phyloP scores from a whole-genome alignment of 164 flowering plant genomes.

The Amborella trichopoda region DNA sequence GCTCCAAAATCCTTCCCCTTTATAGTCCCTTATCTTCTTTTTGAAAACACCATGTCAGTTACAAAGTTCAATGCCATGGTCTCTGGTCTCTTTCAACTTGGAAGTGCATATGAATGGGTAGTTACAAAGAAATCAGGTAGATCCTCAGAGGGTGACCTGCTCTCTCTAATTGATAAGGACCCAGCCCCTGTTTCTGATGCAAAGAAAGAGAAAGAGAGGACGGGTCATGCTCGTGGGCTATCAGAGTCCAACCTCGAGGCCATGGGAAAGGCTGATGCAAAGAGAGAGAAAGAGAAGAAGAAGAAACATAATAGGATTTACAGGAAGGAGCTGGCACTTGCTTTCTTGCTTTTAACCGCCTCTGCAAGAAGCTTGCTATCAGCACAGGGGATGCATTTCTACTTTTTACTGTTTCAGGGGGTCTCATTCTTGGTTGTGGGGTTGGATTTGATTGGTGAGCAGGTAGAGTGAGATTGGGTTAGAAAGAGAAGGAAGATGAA shows the following conservation, averaged over 20 bases:
- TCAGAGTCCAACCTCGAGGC: conserved; percentile 56
- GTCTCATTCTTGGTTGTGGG: conserved; percentile 89
- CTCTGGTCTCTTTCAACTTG: conserved; percentile 94
- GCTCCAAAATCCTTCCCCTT: conserved; percentile 93
- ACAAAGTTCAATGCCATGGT: conserved; percentile 98
- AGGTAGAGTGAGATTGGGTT: conserved; percentile 32
- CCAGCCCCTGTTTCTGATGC: no score
- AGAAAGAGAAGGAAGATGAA: no score
- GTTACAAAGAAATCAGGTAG: conserved; percentile 98
- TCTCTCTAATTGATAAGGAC: conserved; percentile 43
- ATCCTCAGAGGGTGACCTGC: conserved; percentile 90
- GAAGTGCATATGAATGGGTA: conserved; percentile 98
- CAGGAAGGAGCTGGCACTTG: conserved; percentile 75
- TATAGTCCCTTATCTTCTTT: conserved; percentile 95
- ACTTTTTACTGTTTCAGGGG: conserved; percentile 96
- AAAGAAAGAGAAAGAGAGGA: no score
- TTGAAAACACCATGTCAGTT: conserved; percentile 98
- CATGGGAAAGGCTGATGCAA: conserved; percentile 28
- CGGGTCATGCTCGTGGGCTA: conserved; percentile 32
- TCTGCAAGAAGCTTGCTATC: conserved; percentile 84
- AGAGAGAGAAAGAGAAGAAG: conserved; percentile 20
- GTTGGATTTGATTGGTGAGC: conserved; percentile 92
- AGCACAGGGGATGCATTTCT: conserved; percentile 96
- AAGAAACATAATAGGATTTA: conserved; percentile 93
- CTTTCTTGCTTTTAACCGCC: conserved; percentile 89